These are phyloP conservation scores for Mucor ambiguus DNA, from an alignment of 371 early-diverging fungal species.

Conservation along the genomic window DNA sequence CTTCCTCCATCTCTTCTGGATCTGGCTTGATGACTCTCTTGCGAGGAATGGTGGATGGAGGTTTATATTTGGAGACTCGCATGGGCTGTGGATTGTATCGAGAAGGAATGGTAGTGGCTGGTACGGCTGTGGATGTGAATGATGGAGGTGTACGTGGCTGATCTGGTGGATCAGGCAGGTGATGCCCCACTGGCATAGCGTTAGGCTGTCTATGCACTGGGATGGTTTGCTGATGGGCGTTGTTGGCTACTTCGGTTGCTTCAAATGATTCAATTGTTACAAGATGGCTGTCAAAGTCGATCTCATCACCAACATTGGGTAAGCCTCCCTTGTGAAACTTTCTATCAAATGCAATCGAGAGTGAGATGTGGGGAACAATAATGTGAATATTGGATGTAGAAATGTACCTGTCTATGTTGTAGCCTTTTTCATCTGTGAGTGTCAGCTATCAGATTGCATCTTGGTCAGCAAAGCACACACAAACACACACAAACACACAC, in stretches of 20 bases:
- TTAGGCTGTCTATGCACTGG: not conserved
- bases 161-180: not conserved
- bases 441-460: constrained; percentile 32
- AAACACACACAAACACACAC: not conserved
- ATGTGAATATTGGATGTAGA: not conserved
- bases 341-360: constrained; percentile 17
- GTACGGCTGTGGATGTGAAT: not conserved
- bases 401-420: constrained; percentile 45
- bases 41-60: constrained; percentile 5
- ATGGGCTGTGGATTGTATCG: not conserved
- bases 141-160: not conserved
- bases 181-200: not conserved
- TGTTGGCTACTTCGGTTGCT: not conserved
- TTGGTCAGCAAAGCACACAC: too few relatives aligned
- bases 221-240: not conserved
- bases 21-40: constrained; percentile 8
- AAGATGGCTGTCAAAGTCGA: constrained; percentile 65
- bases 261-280: constrained; percentile 51
- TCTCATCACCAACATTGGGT: constrained; percentile 55
- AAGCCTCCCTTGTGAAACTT: constrained; percentile 46
- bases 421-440: constrained; percentile 51
- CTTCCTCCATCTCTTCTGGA: constrained; percentile 10
- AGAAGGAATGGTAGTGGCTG: not conserved
- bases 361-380: not conserved
- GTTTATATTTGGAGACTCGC: not conserved